These are phyloP conservation scores for Globisporangium echinulatum DNA, from an alignment of 352 stramenopile species.

Conservation along the genomic window DNA sequence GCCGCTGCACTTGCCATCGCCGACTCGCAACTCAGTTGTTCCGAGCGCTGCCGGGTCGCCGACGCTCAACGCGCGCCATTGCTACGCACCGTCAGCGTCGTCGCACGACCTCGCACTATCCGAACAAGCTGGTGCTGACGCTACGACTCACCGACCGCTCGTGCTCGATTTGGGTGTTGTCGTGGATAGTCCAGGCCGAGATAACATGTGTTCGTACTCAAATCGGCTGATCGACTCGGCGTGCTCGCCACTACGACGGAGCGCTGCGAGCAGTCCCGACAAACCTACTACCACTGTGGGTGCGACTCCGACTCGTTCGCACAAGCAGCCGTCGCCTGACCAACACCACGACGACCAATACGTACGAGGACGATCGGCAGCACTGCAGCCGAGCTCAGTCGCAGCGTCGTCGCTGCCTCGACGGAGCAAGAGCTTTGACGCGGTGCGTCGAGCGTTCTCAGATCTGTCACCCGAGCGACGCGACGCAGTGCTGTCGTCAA, in stretches of 20 bases:
- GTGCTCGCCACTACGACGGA: constrained; percentile 18
- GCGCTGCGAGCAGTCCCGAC: background rate
- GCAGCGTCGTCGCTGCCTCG: background rate
- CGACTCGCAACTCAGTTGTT: background rate
- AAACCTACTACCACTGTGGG: background rate
- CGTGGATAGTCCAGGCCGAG: background rate
- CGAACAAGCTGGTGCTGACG: constrained; percentile 4
- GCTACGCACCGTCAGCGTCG: background rate
- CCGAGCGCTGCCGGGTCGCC: background rate
- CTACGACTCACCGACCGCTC: background rate
- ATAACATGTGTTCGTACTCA: background rate
- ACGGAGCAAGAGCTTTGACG: constrained; percentile 21
- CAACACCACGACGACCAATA: too few species aligned
- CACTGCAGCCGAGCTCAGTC: too few species aligned
- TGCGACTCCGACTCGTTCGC: background rate
- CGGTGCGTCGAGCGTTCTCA: constrained; percentile 18
- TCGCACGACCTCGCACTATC: background rate
- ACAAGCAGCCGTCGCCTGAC: too few species aligned
- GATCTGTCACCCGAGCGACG: constrained; percentile 8
- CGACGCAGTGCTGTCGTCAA: background rate
- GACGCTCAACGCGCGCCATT: background rate
- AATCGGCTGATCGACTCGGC: constrained; percentile 19
- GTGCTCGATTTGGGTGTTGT: too few species aligned
- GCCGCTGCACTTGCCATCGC: constrained; percentile 1
- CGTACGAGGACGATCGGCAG: too few species aligned